A percentile compares a stretch with the other conserved stretches of the same genome.
Evolutionary conservation across 495 filamentous ascomycete genomes (phyloP).

Genomic region (Penicillium crystallinum): DNA sequence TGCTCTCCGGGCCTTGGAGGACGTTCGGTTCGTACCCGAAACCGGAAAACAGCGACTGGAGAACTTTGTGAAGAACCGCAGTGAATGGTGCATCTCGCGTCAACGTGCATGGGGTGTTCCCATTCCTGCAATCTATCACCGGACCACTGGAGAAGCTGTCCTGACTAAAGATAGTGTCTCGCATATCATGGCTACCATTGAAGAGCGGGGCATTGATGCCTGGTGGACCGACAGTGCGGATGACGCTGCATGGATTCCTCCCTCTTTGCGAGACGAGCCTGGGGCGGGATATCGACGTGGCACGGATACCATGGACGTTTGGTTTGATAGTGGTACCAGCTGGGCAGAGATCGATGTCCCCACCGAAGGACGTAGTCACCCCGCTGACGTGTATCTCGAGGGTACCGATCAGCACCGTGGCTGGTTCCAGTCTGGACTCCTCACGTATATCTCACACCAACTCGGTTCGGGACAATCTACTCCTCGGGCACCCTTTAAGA

Average conservation of each 20-base stretch:
- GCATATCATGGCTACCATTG: slow-evolving; percentile 77
- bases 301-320: slow-evolving; percentile 98
- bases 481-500: slow-evolving; percentile 65
- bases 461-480: slow-evolving; percentile 35
- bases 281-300: slow-evolving; percentile 59
- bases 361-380: slow-evolving; percentile 37
- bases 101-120: slow-evolving; percentile 96
- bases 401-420: slow-evolving; percentile 94
- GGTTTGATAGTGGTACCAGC: slow-evolving; percentile 97
- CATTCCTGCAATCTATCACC: slow-evolving; percentile 83
- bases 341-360: slow-evolving; percentile 61
- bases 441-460: slow-evolving; percentile 70
- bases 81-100: slow-evolving; percentile 98
- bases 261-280: slow-evolving; percentile 42
- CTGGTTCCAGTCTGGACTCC: slow-evolving; percentile 99
- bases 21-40: slow-evolving; percentile 74
- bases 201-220: slow-evolving; percentile 72
- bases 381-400: slow-evolving; percentile 88
- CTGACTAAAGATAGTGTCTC: slow-evolving; percentile 73
- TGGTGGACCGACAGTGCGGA: slow-evolving; percentile 85
- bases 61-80: slow-evolving; percentile 79
- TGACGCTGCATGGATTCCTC: slow-evolving; percentile 68
- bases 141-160: slow-evolving; percentile 59
- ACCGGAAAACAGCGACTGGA: slow-evolving; percentile 65
- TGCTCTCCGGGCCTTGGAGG: slow-evolving; percentile 61